phyloP scores from a whole-genome alignment of 1,284 basidiomycete genomes.

The Ceratorhiza oryzae-sativae region DNA sequence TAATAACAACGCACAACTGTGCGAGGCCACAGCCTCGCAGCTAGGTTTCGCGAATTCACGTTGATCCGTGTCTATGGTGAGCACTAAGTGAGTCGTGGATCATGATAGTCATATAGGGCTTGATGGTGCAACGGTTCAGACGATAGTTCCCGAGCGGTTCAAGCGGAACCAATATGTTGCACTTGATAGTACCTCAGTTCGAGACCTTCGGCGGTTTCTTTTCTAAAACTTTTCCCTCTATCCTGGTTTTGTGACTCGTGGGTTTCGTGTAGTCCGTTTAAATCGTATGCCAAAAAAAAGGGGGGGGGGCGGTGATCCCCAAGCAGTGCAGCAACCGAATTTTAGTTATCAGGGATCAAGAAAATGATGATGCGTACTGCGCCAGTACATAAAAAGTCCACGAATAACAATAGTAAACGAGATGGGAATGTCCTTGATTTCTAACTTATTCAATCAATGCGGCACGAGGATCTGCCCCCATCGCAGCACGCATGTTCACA shows the following conservation, averaged over 20 bases:
- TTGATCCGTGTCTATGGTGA: not conserved
- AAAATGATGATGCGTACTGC: not conserved
- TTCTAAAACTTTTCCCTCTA: no score
- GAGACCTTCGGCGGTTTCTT: no score
- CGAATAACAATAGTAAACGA: not conserved
- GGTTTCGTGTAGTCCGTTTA: no score
- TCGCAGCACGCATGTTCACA: conserved; percentile 54
- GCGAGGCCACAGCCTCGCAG: not conserved
- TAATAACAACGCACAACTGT: no score
- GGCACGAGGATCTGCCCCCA: conserved; percentile 55
- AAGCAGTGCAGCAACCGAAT: not conserved
- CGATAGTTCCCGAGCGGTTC: no score
- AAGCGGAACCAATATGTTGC: no score
- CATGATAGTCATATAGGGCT: no score
- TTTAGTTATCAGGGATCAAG: not conserved
- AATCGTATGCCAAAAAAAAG: no score
- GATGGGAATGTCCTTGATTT: not conserved
- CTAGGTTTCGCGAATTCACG: not conserved
- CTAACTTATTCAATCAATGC: conserved; percentile 46
- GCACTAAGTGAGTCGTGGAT: not conserved
- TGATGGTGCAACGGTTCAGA: no score
- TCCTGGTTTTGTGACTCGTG: no score
- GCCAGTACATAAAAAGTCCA: not conserved
- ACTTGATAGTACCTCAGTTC: no score
- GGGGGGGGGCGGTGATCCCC: no score